Evolutionary conservation across 257 asterid species (phyloP).

Genomic region (Scutellaria minor): DNA sequence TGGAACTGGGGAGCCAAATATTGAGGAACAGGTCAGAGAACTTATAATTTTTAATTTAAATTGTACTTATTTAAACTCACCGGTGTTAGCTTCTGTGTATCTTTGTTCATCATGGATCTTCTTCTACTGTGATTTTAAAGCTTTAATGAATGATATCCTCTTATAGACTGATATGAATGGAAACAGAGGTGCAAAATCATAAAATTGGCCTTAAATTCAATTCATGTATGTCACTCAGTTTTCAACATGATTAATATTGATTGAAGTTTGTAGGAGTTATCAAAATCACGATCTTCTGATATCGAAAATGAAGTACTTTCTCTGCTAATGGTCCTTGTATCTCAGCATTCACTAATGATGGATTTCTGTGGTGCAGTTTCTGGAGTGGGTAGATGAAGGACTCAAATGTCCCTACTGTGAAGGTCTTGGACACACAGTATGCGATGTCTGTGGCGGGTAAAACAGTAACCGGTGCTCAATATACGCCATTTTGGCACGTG

Average conservation of each 20-base stretch:
- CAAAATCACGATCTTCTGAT: no score
- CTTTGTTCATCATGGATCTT: background rate
- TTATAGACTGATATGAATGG: background rate
- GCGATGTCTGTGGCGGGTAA: constrained; percentile 69
- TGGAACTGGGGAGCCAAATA: constrained; percentile 96
- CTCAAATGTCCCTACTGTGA: constrained; percentile 83
- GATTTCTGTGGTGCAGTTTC: constrained; percentile 59
- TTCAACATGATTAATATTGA: no score
- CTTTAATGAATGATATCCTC: background rate
- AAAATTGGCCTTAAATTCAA: background rate
- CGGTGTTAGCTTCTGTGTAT: background rate
- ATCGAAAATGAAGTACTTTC: no score
- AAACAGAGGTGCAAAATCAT: background rate
- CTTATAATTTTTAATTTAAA: background rate
- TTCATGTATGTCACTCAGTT: no score
- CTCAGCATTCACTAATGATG: background rate
- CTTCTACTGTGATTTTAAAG: background rate
- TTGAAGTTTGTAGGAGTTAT: no score
- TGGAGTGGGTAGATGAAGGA: constrained; percentile 94
- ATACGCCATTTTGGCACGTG: background rate
- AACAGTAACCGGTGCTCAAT: background rate
- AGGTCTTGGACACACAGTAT: constrained; percentile 67
- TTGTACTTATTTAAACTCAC: no score
- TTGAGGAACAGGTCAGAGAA: constrained; percentile 81
- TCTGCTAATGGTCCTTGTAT: background rate